Conservation (phyloP, 1,284 basidiomycete species). For the Cryptococcus sp. region DNA sequence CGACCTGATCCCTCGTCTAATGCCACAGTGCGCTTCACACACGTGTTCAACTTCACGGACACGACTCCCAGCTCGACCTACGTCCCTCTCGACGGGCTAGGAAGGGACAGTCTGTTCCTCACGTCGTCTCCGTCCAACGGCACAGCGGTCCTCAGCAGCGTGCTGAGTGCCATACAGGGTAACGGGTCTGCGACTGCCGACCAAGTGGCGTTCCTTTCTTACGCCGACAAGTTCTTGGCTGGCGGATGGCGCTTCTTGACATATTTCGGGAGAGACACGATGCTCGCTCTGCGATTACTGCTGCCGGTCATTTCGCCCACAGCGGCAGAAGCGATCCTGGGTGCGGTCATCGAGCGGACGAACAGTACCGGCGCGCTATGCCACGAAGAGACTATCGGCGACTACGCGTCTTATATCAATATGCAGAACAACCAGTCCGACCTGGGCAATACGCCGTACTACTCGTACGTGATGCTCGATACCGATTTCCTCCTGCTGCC, state of each 20-base stretch:
- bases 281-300: conserved; percentile 55
- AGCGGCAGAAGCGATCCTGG: conserved; percentile 55
- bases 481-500: conserved; percentile 57
- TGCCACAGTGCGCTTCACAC: conserved; percentile 48
- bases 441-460: conserved; percentile 53
- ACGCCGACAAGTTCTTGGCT: conserved; percentile 54
- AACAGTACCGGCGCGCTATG: conserved; percentile 54
- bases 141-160: conserved; percentile 31
- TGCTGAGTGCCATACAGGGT: conserved; percentile 44
- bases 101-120: conserved; percentile 49
- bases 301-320: conserved; percentile 54
- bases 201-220: conserved; percentile 51
- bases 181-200: conserved; percentile 43
- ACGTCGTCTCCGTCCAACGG: conserved; percentile 29
- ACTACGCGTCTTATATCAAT: conserved; percentile 43
- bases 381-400: conserved; percentile 56
- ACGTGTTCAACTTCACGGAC: conserved; percentile 56
- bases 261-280: conserved; percentile 56
- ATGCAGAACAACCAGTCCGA: conserved; percentile 52
- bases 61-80: conserved; percentile 34
- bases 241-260: conserved; percentile 59
- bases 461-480: conserved; percentile 56
- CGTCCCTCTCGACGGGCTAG: conserved; percentile 41
- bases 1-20: conserved; percentile 33
- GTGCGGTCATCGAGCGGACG: conserved; percentile 56